Evolutionary conservation across 164 flowering plant species (phyloP).

Genomic region (Annona squamosa): DNA sequence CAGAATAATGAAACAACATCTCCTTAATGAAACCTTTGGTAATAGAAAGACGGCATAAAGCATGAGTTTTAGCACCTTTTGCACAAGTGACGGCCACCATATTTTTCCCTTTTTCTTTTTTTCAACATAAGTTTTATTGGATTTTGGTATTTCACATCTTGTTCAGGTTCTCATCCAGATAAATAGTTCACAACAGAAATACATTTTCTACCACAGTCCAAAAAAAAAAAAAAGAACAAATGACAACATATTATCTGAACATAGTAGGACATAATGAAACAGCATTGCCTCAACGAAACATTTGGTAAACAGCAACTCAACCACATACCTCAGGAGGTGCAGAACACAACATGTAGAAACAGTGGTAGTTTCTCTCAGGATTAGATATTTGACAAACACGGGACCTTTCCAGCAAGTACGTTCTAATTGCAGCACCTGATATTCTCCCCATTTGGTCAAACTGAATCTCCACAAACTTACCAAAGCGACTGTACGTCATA

Average conservation of each 20-base stretch:
- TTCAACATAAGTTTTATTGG: not conserved
- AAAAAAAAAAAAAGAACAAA: not conserved
- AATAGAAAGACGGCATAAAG: no score
- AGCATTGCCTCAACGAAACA: not conserved
- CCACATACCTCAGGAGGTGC: conserved; percentile 84
- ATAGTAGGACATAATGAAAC: not conserved
- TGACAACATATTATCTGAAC: not conserved
- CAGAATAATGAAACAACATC: not conserved
- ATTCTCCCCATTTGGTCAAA: conserved; percentile 84
- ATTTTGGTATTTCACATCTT: not conserved
- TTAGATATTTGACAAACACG: conserved; percentile 99
- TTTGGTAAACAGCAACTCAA: not conserved
- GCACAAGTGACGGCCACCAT: no score
- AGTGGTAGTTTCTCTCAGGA: conserved; percentile 97
- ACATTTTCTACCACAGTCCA: not conserved
- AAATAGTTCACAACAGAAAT: not conserved
- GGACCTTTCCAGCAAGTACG: conserved; percentile 93
- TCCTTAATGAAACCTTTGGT: no score
- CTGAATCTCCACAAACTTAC: conserved; percentile 98
- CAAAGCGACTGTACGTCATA: conserved; percentile 75
- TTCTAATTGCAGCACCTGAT: conserved; percentile 98
- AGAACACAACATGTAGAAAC: conserved; percentile 99
- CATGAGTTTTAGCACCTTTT: no score
- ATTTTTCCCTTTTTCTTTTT: not conserved
- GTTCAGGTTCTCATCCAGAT: not conserved